Evolutionary conservation across 768 basidiomycete genomes (phyloP), one percentile per base, ranked within the genome.

Genomic region (Trametes villosa): DNA sequence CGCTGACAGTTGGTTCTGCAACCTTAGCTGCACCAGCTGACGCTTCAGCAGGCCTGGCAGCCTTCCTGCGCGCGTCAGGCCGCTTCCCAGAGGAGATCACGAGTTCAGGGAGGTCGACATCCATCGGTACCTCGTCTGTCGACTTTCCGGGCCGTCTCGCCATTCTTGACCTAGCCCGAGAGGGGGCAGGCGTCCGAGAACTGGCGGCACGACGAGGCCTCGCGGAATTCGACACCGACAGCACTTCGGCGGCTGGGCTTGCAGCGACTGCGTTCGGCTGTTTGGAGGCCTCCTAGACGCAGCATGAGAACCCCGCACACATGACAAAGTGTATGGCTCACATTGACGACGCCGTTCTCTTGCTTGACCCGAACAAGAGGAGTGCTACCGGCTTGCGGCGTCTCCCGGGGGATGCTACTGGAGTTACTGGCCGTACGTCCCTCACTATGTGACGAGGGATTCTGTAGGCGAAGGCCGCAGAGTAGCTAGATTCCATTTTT

Each of bases 401-500:
- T 31, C 4, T 31, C 56, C 17, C 38, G 26, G 3, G 20, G 47
- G 4, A 29, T 1, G 30, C 47, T 50, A 13, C n/a, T 15, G 26
- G 36, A 26, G 26, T 11, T 38, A 49, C 47, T 49, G 2, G 20
- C 46, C 3, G 29, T n/a, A 0, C 20, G 27, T 13, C n/a, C 47
- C n/a, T 49, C 47, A 26, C 47, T 41, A 4, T n/a, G 2, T 9
- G 27, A 17, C 12, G 56, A 57, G 9, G 52, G 20, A 27, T 41
- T 34, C 22, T 58, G 50, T 12, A 57, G 50, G 24, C 59, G 62
- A 20, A 60, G 45, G 33, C 54, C 75, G 62, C 76, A 81, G 18
- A 82, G 63, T 61, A 42, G 40, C 62, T 64, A 38, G 3, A 33
- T 13, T 29, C 9, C n/a, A 15, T 20, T 20, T 2, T 31, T 57